Evolutionary conservation across 176 grass and related monocot genomes (phyloP).

Genomic region (Pontederia crassipes): DNA sequence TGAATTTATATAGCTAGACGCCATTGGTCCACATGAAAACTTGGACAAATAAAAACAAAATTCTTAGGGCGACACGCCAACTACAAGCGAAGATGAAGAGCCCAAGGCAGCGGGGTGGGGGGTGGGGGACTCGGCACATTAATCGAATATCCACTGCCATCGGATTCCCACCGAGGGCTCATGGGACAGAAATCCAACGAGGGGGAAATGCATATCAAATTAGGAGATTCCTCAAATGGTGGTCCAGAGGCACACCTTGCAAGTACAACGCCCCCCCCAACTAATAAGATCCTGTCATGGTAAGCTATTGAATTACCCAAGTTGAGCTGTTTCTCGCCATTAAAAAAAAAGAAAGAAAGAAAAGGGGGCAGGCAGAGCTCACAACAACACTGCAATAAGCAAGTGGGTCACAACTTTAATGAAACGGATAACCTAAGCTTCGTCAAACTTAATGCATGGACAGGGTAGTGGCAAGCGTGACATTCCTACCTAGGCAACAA

Average conservation of each 20-base stretch:
- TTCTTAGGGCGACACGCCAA: no score
- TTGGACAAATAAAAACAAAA: no score
- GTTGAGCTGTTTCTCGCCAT: background rate
- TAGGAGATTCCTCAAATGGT: background rate
- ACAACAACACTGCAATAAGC: slow-evolving; percentile 13
- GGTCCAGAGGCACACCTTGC: background rate
- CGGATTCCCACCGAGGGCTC: background rate
- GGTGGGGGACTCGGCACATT: background rate
- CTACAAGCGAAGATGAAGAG: no score
- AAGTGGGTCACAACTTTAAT: slow-evolving; percentile 26
- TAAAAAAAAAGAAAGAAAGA: no score
- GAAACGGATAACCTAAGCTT: slow-evolving; percentile 57
- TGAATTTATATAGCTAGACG: no score
- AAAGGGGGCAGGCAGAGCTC: no score
- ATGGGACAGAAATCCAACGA: background rate
- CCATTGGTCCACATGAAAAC: no score
- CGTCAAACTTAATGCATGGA: slow-evolving; percentile 35
- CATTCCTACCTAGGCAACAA: slow-evolving; percentile 37
- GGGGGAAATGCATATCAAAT: background rate
- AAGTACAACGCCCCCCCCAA: slow-evolving; percentile 4
- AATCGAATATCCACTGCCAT: background rate
- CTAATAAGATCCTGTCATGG: slow-evolving; percentile 3
- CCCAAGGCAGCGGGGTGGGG: no score
- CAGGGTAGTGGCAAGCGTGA: slow-evolving; percentile 28
- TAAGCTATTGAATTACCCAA: background rate